These are phyloP conservation scores for Salix viminalis DNA, from an alignment of 345 rosid genomes.

Conservation along the genomic window DNA sequence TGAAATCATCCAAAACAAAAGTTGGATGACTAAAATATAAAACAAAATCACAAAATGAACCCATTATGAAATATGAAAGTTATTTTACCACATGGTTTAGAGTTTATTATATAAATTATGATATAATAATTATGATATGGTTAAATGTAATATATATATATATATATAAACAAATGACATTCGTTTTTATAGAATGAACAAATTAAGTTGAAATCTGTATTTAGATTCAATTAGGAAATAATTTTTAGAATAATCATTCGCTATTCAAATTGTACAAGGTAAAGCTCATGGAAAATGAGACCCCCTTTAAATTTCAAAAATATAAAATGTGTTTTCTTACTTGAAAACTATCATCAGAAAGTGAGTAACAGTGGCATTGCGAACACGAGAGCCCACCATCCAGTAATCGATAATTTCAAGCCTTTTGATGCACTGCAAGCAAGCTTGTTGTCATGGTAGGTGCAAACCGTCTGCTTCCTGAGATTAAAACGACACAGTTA, in stretches of 20 bases:
- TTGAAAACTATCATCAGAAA: constrained; percentile 9
- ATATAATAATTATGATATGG: too few species aligned
- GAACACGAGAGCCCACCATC: constrained; percentile 35
- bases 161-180: background rate
- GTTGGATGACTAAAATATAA: too few species aligned
- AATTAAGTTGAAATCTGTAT: background rate
- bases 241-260: background rate
- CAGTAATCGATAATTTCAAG: constrained; percentile 28
- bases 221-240: background rate
- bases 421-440: constrained; percentile 48
- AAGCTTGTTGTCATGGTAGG: constrained; percentile 62
- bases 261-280: background rate
- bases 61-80: too few species aligned
- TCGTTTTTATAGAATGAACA: background rate
- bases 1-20: too few species aligned
- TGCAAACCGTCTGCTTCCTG: constrained; percentile 62
- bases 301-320: background rate
- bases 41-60: too few species aligned
- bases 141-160: too few species aligned
- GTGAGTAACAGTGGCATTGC: constrained; percentile 19
- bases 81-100: too few species aligned
- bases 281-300: background rate
- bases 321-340: too few species aligned
- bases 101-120: too few species aligned
- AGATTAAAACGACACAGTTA: background rate